These are phyloP conservation scores for Alternaria sp. DNA, from an alignment of 2,329 filamentous ascomycete genomes.

Conservation along the genomic window DNA sequence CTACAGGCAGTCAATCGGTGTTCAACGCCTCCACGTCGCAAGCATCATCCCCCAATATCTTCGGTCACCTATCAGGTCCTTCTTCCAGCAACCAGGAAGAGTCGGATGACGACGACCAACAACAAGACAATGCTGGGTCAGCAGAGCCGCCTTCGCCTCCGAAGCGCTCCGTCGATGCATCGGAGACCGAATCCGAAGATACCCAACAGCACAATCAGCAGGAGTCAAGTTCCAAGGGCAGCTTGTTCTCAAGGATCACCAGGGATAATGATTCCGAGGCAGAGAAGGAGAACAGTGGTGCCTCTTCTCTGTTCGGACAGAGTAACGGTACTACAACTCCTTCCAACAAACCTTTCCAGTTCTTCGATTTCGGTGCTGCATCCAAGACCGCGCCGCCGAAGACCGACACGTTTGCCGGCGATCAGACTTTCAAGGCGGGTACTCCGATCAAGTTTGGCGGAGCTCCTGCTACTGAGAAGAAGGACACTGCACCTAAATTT, in stretches of 20 bases:
- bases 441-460: slow-evolving; percentile 45
- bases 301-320: slow-evolving; percentile 21
- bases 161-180: slow-evolving; percentile 33
- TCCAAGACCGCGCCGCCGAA: slow-evolving; percentile 38
- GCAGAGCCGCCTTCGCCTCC: slow-evolving; percentile 24
- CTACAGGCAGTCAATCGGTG: slow-evolving; percentile 39
- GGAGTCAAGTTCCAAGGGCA: slow-evolving; percentile 19
- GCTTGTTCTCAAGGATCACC: slow-evolving; percentile 40
- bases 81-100: slow-evolving; percentile 42
- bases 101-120: slow-evolving; percentile 32
- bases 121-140: slow-evolving; percentile 19
- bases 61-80: slow-evolving; percentile 42
- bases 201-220: slow-evolving; percentile 28
- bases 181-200: slow-evolving; percentile 35
- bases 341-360: slow-evolving; percentile 28
- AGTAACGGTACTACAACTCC: slow-evolving; percentile 38
- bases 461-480: slow-evolving; percentile 27
- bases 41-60: slow-evolving; percentile 37
- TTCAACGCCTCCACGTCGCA: slow-evolving; percentile 35
- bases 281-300: slow-evolving; percentile 30
- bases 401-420: slow-evolving; percentile 36
- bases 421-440: slow-evolving; percentile 47
- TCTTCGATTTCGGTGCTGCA: slow-evolving; percentile 40
- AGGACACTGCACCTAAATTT: slow-evolving; percentile 30
- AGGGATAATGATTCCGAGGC: slow-evolving; percentile 25